Percentiles rank a stretch among this genome's conserved stretches.
Evolutionary conservation across 208 protist genomes (phyloP).

Genomic region (Leishmania amazonensis): DNA sequence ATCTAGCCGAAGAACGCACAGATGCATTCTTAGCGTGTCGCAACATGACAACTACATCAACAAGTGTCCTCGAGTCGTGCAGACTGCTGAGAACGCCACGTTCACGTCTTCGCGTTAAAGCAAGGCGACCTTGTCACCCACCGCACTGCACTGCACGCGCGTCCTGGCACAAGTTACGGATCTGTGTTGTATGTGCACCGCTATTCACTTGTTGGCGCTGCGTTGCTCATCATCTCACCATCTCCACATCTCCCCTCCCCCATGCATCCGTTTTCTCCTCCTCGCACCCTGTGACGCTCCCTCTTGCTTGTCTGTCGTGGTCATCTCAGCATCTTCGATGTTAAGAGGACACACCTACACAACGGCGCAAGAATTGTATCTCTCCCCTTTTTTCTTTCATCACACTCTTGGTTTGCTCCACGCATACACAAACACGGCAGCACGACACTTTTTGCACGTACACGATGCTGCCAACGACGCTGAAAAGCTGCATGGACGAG

Average conservation of each 20-base stretch:
- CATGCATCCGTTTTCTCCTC: not conserved
- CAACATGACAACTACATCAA: not conserved
- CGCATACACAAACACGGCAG: too few species aligned
- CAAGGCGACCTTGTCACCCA: not conserved
- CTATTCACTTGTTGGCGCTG: not conserved
- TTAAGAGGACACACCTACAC: not conserved
- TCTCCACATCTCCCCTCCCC: not conserved
- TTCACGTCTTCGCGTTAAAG: not conserved
- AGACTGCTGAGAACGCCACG: not conserved
- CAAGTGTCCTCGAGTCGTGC: not conserved
- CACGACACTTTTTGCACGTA: not conserved
- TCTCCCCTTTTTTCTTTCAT: not conserved
- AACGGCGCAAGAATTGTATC: not conserved
- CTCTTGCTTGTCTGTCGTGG: not conserved
- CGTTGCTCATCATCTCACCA: not conserved
- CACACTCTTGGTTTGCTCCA: not conserved
- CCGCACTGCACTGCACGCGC: not conserved
- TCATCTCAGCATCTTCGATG: not conserved
- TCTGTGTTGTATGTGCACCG: not conserved
- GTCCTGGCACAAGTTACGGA: not conserved
- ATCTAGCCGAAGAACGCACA: not conserved
- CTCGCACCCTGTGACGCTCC: not conserved
- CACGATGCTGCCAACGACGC: constrained; percentile 19
- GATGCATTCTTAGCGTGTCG: not conserved
- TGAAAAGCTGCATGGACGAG: constrained; percentile 52